Percentiles rank a stretch among this genome's conserved stretches.
phyloP scores from a whole-genome alignment of 192 early-diverging fungal genomes.

The Spinellus fusiger region DNA sequence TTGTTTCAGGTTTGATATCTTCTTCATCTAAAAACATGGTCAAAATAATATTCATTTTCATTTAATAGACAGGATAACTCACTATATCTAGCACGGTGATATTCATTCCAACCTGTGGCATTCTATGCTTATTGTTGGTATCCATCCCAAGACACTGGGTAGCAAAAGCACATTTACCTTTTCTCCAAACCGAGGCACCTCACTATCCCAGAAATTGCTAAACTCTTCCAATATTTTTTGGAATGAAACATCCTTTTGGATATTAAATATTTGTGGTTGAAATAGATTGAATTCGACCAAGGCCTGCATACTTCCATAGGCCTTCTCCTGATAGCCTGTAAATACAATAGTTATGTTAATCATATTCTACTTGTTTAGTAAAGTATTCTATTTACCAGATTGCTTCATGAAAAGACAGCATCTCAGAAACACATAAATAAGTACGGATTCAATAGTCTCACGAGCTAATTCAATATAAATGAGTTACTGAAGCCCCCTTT shows the following conservation, averaged over 20 bases:
- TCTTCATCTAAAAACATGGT: neutral
- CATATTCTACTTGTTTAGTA: neutral
- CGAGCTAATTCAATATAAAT: constrained; percentile 10
- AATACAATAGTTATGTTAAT: neutral
- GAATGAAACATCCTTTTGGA: constrained; percentile 13
- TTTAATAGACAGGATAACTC: too few species aligned
- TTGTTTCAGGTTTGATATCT: neutral
- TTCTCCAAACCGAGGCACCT: constrained; percentile 50
- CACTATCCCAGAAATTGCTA: constrained; percentile 49
- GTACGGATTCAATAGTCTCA: constrained; percentile 37
- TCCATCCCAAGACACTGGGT: neutral
- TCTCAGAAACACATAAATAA: constrained; percentile 45
- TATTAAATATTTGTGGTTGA: constrained; percentile 14
- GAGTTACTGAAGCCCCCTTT: neutral
- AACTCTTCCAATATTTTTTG: constrained; percentile 34
- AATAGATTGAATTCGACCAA: constrained; percentile 47
- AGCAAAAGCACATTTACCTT: constrained; percentile 10
- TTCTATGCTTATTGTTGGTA: constrained; percentile 3
- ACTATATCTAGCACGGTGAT: constrained; percentile 24
- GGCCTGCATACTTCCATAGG: constrained; percentile 43
- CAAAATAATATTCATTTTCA: neutral
- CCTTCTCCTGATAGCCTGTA: constrained; percentile 46
- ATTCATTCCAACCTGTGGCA: constrained; percentile 43
- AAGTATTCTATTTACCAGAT: constrained; percentile 34
- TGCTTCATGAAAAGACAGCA: constrained; percentile 47